Evolutionary conservation across 2,329 filamentous ascomycete genomes (phyloP).

Genomic region (Leptographium radiaticola): DNA sequence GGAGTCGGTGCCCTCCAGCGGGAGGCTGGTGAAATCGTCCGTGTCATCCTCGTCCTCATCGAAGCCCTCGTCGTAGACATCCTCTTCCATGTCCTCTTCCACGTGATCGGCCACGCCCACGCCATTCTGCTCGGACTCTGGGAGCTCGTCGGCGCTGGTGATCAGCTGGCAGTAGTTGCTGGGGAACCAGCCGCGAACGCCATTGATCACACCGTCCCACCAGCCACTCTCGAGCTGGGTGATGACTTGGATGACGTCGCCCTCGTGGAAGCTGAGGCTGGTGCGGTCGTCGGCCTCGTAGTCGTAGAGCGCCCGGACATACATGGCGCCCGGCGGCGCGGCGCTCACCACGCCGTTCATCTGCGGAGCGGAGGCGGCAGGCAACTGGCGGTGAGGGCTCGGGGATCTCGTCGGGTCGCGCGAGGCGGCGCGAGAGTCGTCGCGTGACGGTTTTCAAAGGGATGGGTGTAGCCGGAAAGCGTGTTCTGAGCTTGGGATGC

Average conservation of each 20-base stretch:
- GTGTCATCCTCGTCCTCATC: constrained; percentile 48
- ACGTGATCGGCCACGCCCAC: constrained; percentile 39
- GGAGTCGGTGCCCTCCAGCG: constrained; percentile 52
- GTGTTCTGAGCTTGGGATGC: constrained; percentile 28
- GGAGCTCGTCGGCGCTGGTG: constrained; percentile 58
- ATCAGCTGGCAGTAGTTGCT: constrained; percentile 97
- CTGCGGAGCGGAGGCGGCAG: constrained; percentile 6
- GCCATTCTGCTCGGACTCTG: constrained; percentile 44
- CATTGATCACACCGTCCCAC: constrained; percentile 99
- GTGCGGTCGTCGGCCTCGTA: constrained; percentile 97
- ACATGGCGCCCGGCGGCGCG: constrained; percentile 58
- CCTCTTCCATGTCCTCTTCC: constrained; percentile 54
- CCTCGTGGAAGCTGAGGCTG: constrained; percentile 90
- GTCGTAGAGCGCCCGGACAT: constrained; percentile 91
- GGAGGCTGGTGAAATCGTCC: constrained; percentile 34
- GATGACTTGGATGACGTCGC: constrained; percentile 96
- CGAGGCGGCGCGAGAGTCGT: not conserved
- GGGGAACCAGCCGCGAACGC: constrained; percentile 94
- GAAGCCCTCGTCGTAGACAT: constrained; percentile 52
- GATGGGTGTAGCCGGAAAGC: constrained; percentile 3
- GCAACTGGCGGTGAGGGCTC: constrained; percentile 7
- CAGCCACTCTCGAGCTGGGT: constrained; percentile 96
- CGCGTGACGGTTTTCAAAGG: constrained; percentile 11
- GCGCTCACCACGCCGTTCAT: constrained; percentile 52
- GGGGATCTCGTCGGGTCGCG: not conserved